Evolutionary conservation across 1,284 basidiomycete genomes (phyloP).

Genomic region (Ceratobasidium sp.): DNA sequence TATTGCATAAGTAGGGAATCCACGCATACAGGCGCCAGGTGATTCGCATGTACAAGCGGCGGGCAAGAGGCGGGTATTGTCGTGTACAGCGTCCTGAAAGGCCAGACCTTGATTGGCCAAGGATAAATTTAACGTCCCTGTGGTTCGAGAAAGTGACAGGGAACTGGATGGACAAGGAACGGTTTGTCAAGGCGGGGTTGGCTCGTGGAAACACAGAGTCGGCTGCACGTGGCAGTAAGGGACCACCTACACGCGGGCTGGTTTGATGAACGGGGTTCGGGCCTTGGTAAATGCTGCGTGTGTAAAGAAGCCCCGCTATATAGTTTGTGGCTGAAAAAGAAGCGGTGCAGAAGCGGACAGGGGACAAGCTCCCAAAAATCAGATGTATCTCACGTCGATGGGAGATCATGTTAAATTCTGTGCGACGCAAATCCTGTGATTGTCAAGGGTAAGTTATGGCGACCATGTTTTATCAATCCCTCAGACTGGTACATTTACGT

Average conservation of each 20-base stretch:
- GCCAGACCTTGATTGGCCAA: slow-evolving; percentile 13
- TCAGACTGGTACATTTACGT: slow-evolving; percentile 39
- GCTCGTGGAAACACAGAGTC: slow-evolving; percentile 30
- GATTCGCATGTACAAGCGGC: not conserved
- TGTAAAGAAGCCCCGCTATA: slow-evolving; percentile 7
- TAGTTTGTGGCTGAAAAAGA: slow-evolving; percentile 36
- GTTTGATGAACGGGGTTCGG: slow-evolving; percentile 28
- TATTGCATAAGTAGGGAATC: not conserved
- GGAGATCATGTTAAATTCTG: slow-evolving; percentile 40
- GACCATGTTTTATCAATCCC: slow-evolving; percentile 35
- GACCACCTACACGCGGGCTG: slow-evolving; percentile 26
- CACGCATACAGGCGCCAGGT: not conserved
- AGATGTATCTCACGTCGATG: slow-evolving; percentile 34
- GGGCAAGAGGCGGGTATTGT: not conserved
- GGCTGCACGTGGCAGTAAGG: slow-evolving; percentile 35
- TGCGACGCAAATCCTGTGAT: slow-evolving; percentile 40
- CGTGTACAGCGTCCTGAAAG: not conserved
- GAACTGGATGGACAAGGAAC: slow-evolving; percentile 23
- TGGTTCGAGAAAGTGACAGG: slow-evolving; percentile 28
- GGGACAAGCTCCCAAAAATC: slow-evolving; percentile 35
- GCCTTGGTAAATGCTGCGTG: slow-evolving; percentile 22
- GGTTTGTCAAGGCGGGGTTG: slow-evolving; percentile 17
- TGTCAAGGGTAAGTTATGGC: slow-evolving; percentile 41
- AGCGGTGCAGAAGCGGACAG: slow-evolving; percentile 8
- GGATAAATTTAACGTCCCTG: slow-evolving; percentile 39